These are phyloP conservation scores for Macrotyloma uniflorum DNA, from an alignment of 306 rosid species.

Conservation along the genomic window DNA sequence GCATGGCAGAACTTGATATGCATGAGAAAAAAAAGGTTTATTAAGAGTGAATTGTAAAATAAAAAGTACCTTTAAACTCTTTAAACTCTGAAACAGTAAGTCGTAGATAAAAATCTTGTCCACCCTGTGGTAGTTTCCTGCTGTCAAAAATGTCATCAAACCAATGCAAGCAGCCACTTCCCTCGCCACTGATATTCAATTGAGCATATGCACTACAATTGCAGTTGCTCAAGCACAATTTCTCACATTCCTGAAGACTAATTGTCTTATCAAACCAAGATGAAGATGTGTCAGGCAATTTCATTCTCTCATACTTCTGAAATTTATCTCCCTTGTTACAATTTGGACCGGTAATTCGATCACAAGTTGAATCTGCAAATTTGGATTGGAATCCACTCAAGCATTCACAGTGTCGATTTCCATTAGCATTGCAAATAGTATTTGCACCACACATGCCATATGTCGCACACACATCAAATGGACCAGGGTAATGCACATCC, in stretches of 20 bases:
- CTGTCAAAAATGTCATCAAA: conserved; percentile 35
- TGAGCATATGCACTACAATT: conserved; percentile 40
- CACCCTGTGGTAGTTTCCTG: background rate
- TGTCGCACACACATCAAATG: conserved; percentile 12
- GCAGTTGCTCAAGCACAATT: conserved; percentile 38
- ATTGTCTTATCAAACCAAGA: conserved; percentile 33
- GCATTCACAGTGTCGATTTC: conserved; percentile 23
- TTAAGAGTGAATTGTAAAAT: background rate
- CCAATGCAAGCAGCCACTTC: conserved; percentile 53
- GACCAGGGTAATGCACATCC: background rate
- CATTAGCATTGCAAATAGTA: background rate
- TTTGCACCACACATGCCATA: conserved; percentile 34
- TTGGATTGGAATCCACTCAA: conserved; percentile 25
- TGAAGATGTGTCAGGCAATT: conserved; percentile 48
- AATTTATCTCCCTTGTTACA: conserved; percentile 13
- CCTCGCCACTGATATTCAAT: conserved; percentile 23
- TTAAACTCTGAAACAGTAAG: background rate
- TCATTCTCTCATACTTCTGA: background rate
- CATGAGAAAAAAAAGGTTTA: background rate
- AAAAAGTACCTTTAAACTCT: conserved; percentile 15
- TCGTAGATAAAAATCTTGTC: conserved; percentile 24
- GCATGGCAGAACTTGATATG: background rate
- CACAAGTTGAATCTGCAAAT: background rate
- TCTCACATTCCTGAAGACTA: conserved; percentile 32
- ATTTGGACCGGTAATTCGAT: background rate